phyloP scores from a whole-genome alignment of 2,329 filamentous ascomycete genomes.

The Colletotrichum sp. region DNA sequence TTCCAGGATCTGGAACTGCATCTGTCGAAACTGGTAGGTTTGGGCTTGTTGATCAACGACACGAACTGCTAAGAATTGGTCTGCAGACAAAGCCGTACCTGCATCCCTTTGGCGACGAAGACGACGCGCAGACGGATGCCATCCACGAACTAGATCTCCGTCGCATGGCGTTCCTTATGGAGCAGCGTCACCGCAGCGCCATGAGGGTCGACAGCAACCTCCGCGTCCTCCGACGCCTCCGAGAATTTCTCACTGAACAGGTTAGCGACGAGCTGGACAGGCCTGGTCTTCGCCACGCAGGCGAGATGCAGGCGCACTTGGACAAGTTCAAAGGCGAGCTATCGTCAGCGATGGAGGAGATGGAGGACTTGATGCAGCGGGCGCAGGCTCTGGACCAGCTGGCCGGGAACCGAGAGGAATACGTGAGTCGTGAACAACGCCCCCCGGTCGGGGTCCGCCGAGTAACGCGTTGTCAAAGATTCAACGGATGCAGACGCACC shows the following conservation, averaged over 20 bases:
- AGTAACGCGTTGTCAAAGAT: background rate
- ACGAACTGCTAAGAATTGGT: background rate
- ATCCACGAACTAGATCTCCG: constrained; percentile 6
- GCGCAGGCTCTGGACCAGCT: constrained; percentile 6
- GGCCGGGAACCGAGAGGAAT: constrained; percentile 12
- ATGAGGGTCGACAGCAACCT: constrained; percentile 5
- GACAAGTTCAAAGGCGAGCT: background rate
- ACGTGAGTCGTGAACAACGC: background rate
- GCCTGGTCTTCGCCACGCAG: background rate
- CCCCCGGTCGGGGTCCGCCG: background rate
- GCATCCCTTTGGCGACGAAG: background rate
- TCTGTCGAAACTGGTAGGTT: constrained; percentile 4
- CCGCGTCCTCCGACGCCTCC: background rate
- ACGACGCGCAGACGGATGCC: background rate
- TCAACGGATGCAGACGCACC: constrained; percentile 13
- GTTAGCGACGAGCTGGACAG: background rate
- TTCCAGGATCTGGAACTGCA: background rate
- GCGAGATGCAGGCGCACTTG: background rate
- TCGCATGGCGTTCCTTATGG: constrained; percentile 7
- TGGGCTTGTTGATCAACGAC: background rate
- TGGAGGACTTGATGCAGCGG: constrained; percentile 2
- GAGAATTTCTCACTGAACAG: background rate
- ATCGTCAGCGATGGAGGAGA: background rate
- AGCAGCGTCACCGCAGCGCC: background rate
- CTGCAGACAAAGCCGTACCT: background rate